Conservation (phyloP, 2,329 filamentous ascomycete species). For the Hymenoscyphus fructigenus region DNA sequence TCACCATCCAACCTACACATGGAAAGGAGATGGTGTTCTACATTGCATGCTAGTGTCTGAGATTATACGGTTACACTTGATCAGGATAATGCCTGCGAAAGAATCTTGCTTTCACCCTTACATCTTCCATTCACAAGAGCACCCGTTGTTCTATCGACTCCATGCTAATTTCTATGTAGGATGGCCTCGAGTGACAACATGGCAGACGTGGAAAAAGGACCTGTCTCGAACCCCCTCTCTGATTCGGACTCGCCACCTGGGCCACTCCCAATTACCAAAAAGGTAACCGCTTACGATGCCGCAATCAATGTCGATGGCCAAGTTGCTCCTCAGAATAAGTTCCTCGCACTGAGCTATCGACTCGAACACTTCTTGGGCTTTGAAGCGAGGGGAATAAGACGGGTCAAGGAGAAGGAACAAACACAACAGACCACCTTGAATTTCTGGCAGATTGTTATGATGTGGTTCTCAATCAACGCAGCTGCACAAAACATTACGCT, state of each 20-base stretch:
- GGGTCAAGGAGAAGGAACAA: constrained; percentile 54
- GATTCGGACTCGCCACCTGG: constrained; percentile 6
- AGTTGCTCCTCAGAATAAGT: constrained; percentile 14
- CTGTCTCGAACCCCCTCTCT: neutral
- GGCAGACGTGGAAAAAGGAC: constrained; percentile 27
- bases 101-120: constrained; percentile 72
- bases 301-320: constrained; percentile 19
- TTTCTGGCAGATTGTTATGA: constrained; percentile 40
- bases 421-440: constrained; percentile 38
- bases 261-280: neutral
- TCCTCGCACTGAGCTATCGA: constrained; percentile 22
- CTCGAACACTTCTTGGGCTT: constrained; percentile 30
- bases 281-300: constrained; percentile 16
- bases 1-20: constrained; percentile 13
- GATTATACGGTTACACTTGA: constrained; percentile 95
- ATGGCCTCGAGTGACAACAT: constrained; percentile 23
- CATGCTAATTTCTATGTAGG: constrained; percentile 18
- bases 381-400: constrained; percentile 59
- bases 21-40: constrained; percentile 15
- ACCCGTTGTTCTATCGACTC: neutral
- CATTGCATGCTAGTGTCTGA: constrained; percentile 53
- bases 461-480: constrained; percentile 64
- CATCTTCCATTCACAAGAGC: neutral
- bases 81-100: constrained; percentile 99
- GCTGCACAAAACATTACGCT: constrained; percentile 63